Evolutionary conservation across 2,329 filamentous ascomycete genomes (phyloP), one percentile per base, ranked within the genome.

Genomic region (Cytospora piceae): DNA sequence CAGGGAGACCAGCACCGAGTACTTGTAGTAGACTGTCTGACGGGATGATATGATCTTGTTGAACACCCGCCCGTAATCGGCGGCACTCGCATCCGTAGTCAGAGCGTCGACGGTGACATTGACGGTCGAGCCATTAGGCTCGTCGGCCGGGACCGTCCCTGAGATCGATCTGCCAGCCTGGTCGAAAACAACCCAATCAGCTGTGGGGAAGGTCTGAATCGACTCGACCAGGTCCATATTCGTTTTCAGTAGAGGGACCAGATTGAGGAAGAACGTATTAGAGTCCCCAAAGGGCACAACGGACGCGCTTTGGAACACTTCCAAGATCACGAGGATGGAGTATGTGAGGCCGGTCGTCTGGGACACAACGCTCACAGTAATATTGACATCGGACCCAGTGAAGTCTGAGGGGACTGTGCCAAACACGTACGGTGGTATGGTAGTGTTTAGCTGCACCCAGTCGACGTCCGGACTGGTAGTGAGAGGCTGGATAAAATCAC

Each of bases 81-180:
- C n/a, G 17, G 31, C 46, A 49, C 31, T 61, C 49, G n/a, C 20
- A 39, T 17, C 12, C 58, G 58, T 20, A n/a, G 58, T 27, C 14
- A 53, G 46, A 14, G 31, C 46, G 20, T 53, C n/a, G 49, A 61
- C 58, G 9, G 58, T 53, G 29, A 61, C 52, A 29, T 61, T 61
- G 15, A 61, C 58, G 17, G n/a, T 31, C 11, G 58, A 53, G 15
- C 58, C 58, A 14, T 6, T 14, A 27, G 58, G 58, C 22, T 37
- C 20, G 11, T 29, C 22, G 9, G 27, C 27, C 12, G 58, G 58
- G 17, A 61, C 49, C 14, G 2, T 17, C 46, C 58, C 58, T 3
- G 39, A 51, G 15, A 53, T 34, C 0, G 49, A 52, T 24, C 29
- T 39, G 17, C 39, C 34, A 11, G n/a, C 31, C 2, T 8, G 2